Evolutionary conservation across 73 alveolate genomes (phyloP).

Genomic region (Paramecium caudatum): DNA sequence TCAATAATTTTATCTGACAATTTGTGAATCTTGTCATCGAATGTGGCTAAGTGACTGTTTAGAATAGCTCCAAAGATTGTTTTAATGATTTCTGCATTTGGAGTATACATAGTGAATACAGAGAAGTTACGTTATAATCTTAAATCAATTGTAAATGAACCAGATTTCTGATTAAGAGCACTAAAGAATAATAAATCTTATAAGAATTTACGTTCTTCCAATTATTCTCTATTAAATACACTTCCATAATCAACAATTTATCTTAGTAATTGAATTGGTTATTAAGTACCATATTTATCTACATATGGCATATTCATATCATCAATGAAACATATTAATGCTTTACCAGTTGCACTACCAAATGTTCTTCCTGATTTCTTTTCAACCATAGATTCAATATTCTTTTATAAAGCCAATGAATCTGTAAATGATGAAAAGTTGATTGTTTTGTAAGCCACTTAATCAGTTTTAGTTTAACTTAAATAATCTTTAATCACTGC

Average conservation of each 20-base stretch:
- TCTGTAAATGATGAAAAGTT: conserved; percentile 99
- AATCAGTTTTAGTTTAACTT: conserved; percentile 87
- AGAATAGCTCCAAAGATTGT: conserved; percentile 90
- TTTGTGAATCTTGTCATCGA: conserved; percentile 89
- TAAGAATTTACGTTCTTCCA: conserved; percentile 91
- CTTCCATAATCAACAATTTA: conserved; percentile 97
- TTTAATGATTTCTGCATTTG: conserved; percentile 90
- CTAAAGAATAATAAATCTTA: conserved; percentile 69
- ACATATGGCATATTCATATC: conserved; percentile 99
- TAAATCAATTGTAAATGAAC: conserved; percentile 98
- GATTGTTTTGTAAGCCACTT: conserved; percentile 85
- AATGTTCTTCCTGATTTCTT: conserved; percentile 96
- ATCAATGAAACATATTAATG: conserved; percentile 98
- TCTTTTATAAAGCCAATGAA: conserved; percentile 93
- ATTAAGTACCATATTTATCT: conserved; percentile 99
- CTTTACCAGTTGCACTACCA: conserved; percentile 99
- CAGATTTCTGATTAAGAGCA: conserved; percentile 87
- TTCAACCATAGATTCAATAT: conserved; percentile 96
- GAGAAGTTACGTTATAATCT: conserved; percentile 99
- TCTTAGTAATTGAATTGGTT: conserved; percentile 97
- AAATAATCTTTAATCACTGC: conserved; percentile 99
- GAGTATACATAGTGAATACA: conserved; percentile 90
- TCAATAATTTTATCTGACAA: conserved; percentile 92
- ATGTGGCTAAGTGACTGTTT: conserved; percentile 92
- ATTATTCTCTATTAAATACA: conserved; percentile 97